Base-by-base conservation (phyloP, 495 filamentous ascomycete species). In the Podospora sp. region DNA sequence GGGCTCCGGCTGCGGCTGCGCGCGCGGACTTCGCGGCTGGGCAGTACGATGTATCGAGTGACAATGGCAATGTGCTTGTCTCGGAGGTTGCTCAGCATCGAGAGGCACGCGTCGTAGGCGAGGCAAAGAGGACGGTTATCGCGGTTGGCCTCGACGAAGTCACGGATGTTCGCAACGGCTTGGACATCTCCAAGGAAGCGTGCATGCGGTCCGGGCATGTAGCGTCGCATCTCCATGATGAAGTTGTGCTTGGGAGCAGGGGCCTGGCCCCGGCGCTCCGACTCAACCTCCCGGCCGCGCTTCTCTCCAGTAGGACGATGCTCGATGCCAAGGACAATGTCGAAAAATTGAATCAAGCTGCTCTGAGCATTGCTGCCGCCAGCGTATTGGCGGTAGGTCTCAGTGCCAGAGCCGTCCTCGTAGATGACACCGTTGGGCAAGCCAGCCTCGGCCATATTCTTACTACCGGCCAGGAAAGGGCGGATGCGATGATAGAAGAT, bases 41-140 rank as follows among this genome's bases (percentile, higher is more conserved):
- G 90, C 62, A 97, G 73, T 68, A 98, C 90, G 75, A 99, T 97
- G 78, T 98, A 99, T 11, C 96, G 92, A 12, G 92, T 93, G 2
- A 98, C 95, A 70, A 99, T 94, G 75, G 92, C 91, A 71, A 98
- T 94, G 73, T 99, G 95, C 77, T 95, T 97, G 76, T 96, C 93
- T 27, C 95, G 89, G 69, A 99, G 88, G 22, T 84, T 82, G n/a
- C 91, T 88, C 56, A 99, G 86, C 90, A 97, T 97, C 20, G 91
- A 86, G 2, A 98, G 84, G 71, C 92, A 96, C 11, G 92, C 92
- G 71, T 99, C 94, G 77, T 92, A 99, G 6, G 96, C 92, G 35
- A 92, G 81, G 58, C 84, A 86, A 0, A 99, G 83, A 7, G 84
- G 80, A 24, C 81, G 83, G 75, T 97, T 84, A 55, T 80, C 78